Evolutionary conservation across 805 yeast species (phyloP), one percentile per base, ranked within the genome.

Genomic region (Monosporozyma siamensis): DNA sequence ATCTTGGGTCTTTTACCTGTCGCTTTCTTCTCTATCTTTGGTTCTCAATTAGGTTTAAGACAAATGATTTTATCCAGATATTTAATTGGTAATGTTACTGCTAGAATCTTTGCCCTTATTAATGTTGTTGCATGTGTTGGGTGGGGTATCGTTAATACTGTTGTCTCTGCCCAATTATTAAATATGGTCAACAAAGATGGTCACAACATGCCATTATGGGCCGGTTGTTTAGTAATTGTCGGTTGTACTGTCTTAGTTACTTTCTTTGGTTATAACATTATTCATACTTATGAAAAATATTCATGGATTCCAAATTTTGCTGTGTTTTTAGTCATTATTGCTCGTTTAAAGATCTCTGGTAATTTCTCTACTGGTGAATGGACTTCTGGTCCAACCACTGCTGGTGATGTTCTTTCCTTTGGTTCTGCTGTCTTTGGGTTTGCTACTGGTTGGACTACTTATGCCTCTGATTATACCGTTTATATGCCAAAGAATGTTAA

Each of bases 371-470:
- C 72, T 46, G 85, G 81, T 49, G 62, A 63, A 18, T 62, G 65
- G 52, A 38, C 48, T 24, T 56, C 72, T 32, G 95, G 95, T 47
- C 58, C 68, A 20, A 70, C 76, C 22, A 80, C 81, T 45, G 94
- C 92, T 25, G 95, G 86, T 49, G 55, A 63, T 55, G 88, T 85
- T 15, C 68, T 88, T 44, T 77, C 90, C 17, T 86, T 82, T 52
- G 95, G 95, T 59, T 80, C 88, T 62, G 66, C 92, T 35, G 63
- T 83, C 49, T 88, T 76, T 54, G 96, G 96, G 49, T 88, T 81
- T 57, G 94, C 95, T 40, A 76, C 95, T 42, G 96, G 96, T 48
- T 88, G 97, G 97, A 77, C 94, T 44, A 80, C 95, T 15, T 86
- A 80, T 54, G 92, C 96, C 21, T 78, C 95, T 41, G 97, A 88